Evolutionary conservation across 192 early-diverging fungal genomes (phyloP), one percentile per base, ranked within the genome.

Genomic region (Backusella luteola): DNA sequence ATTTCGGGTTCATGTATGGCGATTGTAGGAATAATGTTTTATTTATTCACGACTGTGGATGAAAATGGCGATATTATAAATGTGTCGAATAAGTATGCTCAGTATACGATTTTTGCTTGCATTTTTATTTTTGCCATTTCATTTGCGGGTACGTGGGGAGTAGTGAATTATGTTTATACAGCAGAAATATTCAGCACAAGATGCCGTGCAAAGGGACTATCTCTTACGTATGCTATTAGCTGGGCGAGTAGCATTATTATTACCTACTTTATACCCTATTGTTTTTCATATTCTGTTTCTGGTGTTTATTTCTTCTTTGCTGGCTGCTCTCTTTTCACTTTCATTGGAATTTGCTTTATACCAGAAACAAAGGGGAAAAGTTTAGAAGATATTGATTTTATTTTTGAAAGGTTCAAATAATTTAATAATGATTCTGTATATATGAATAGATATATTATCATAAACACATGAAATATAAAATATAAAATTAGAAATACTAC

Each of bases 371-470:
- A 92, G 82, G 90, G 91, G 52, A 81, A 87, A 36, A 87, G 92
- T 35, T 87, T 97, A 63, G 96, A 97, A 78, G 91, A 95, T 70
- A 94, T 97, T 89, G 95, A 96, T 73, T 80, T 90, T 21, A 78
- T 97, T 39, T 97, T 94, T 71, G 73, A 63, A 63, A 1, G 56
- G 0, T 14, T 63, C 11, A 63, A 63, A 26, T 63, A 29, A 63
- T 4, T 29, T 29, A 9, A 11, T 63, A 29, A n/a, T 49, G 32
- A 3, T 21, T 1, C 46, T 49, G n/a, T 49, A 49, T 49, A 44
- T 2, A 44, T 4, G n/a, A 7, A 15, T 39, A 38, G 36, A 38
- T 38, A 11, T 6, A n/a, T n/a, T 6, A 49, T 6, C 0, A 7
- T 49, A 49, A 49, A 49, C 19, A 49, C 46, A 49, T 14, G 42